Evolutionary conservation across 1,284 basidiomycete species (phyloP).

Genomic region (Cryptococcus sp.): DNA sequence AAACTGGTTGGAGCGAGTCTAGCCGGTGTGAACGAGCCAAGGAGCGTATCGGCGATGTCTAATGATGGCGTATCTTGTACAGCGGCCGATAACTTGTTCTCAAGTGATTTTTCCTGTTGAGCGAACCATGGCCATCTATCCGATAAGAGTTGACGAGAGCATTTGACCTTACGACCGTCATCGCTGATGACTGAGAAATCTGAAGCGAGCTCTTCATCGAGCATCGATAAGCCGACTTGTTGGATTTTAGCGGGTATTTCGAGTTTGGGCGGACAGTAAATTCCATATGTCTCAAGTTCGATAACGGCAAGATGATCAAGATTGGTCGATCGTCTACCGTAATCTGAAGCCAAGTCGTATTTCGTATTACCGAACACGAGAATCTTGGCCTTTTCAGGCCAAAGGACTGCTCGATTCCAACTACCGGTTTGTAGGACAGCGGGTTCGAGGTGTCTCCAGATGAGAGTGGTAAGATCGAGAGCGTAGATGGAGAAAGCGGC

Average conservation of each 20-base stretch:
- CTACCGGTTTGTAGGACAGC: conserved; percentile 67
- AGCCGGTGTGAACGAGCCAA: conserved; percentile 32
- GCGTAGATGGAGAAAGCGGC: conserved; percentile 78
- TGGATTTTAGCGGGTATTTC: conserved; percentile 63
- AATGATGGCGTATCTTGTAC: conserved; percentile 22
- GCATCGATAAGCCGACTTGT: conserved; percentile 63
- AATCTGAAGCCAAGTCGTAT: conserved; percentile 83
- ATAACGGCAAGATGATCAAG: conserved; percentile 87
- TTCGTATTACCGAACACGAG: conserved; percentile 82
- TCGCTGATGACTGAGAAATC: conserved; percentile 91
- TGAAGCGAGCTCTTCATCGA: conserved; percentile 68
- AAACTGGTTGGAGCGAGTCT: conserved; percentile 60
- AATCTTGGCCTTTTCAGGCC: conserved; percentile 71
- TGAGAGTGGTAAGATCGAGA: conserved; percentile 70
- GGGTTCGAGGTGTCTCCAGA: conserved; percentile 81
- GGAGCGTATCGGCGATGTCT: conserved; percentile 37
- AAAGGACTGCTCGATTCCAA: conserved; percentile 82
- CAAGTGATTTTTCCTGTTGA: conserved; percentile 55
- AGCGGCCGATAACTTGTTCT: conserved; percentile 14
- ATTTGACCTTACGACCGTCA: conserved; percentile 75
- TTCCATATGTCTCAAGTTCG: conserved; percentile 86
- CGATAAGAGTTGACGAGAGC: conserved; percentile 74
- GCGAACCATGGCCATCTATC: conserved; percentile 93
- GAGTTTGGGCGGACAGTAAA: conserved; percentile 76
- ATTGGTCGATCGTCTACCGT: conserved; percentile 79